These are phyloP conservation scores for Monilinia laxa DNA, from an alignment of 2,329 filamentous ascomycete species.

Conservation along the genomic window DNA sequence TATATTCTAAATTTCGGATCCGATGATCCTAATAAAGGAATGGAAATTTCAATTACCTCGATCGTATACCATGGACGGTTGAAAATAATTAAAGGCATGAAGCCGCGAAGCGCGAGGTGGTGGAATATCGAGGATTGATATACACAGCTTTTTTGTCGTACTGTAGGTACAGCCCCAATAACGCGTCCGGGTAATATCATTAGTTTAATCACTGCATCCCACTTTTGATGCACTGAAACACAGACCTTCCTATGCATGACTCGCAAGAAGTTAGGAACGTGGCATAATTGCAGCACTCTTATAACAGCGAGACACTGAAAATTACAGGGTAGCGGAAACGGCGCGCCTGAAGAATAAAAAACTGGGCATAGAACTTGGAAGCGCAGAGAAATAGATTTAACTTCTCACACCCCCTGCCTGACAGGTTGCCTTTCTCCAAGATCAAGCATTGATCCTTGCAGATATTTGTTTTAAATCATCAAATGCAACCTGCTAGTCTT, in stretches of 20 bases:
- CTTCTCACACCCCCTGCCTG: slow-evolving; percentile 17
- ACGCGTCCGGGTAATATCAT: slow-evolving; percentile 2
- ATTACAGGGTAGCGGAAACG: slow-evolving; percentile 18
- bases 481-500: slow-evolving; percentile 15
- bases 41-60: background rate
- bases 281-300: slow-evolving; percentile 10
- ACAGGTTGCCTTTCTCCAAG: slow-evolving; percentile 14
- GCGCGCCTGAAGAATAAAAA: slow-evolving; percentile 22
- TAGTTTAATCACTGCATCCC: slow-evolving; percentile 5
- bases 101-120: background rate
- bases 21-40: background rate
- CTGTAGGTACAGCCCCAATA: slow-evolving; percentile 3
- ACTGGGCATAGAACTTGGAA: slow-evolving; percentile 10
- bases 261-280: slow-evolving; percentile 20
- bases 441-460: slow-evolving; percentile 23
- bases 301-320: slow-evolving; percentile 21
- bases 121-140: slow-evolving; percentile 20
- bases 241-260: slow-evolving; percentile 22
- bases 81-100: background rate
- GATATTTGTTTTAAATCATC: slow-evolving; percentile 7
- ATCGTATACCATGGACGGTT: background rate
- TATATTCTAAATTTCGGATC: background rate
- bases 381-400: slow-evolving; percentile 14
- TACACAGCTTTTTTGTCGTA: slow-evolving; percentile 18
- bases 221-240: slow-evolving; percentile 22